Conservation (phyloP, 2,329 filamentous ascomycete species). For the Stachybotrys echinatus region DNA sequence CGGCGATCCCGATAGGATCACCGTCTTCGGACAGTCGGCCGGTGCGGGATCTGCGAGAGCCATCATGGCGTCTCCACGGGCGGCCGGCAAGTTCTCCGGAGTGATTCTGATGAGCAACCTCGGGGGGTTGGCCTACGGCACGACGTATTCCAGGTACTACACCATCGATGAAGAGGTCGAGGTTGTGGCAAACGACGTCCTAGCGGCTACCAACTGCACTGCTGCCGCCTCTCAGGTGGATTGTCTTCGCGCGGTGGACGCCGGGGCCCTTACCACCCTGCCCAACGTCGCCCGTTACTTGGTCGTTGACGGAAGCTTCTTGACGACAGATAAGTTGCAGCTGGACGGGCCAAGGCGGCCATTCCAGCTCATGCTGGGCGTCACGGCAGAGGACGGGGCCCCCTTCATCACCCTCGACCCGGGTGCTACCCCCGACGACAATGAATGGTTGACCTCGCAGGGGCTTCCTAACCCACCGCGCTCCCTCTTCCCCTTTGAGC, state of each 20-base stretch:
- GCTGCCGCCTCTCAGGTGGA: not conserved
- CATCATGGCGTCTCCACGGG: not conserved
- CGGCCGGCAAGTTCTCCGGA: not conserved
- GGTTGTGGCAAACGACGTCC: not conserved
- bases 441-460: not conserved
- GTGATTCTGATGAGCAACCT: conserved; percentile 1
- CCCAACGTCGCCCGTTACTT: not conserved
- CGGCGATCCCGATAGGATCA: not conserved
- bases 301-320: not conserved
- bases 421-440: not conserved
- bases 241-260: conserved; percentile 1
- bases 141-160: conserved; percentile 1
- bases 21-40: conserved; percentile 1
- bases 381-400: not conserved
- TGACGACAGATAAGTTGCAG: not conserved
- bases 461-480: not conserved
- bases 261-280: not conserved
- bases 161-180: conserved; percentile 1
- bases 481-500: not conserved
- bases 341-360: not conserved
- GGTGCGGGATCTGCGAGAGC: conserved; percentile 1
- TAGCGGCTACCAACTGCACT: not conserved
- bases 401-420: not conserved
- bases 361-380: conserved; percentile 1
- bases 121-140: not conserved